Evolutionary conservation across 306 rosid genomes (phyloP).

Genomic region (Phaseolus lunatus): DNA sequence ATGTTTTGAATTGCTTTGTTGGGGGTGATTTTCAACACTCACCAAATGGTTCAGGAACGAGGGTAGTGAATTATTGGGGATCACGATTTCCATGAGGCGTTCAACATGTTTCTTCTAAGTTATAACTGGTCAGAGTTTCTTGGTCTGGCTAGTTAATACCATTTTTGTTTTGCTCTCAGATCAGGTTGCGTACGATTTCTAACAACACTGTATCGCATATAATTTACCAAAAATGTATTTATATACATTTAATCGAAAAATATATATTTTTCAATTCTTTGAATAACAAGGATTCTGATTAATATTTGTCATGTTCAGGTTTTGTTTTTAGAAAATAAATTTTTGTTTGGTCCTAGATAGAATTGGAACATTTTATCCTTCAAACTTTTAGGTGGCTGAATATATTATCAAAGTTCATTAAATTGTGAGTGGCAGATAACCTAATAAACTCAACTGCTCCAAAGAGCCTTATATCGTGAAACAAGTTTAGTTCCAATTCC

Average conservation of each 20-base stretch:
- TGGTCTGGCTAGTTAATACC: background rate
- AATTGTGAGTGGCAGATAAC: background rate
- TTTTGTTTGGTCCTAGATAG: background rate
- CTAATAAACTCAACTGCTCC: constrained; percentile 16
- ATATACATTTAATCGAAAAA: no score
- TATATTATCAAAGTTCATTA: background rate
- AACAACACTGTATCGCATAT: background rate
- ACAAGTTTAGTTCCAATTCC: no score
- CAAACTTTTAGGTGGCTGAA: constrained; percentile 3
- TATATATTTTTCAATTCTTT: no score
- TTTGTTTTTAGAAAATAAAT: no score
- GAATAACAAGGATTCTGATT: no score
- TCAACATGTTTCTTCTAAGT: background rate
- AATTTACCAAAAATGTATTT: no score
- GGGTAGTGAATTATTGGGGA: background rate
- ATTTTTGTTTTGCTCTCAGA: background rate
- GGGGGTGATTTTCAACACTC: background rate
- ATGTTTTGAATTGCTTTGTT: background rate
- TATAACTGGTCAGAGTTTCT: background rate
- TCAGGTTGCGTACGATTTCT: background rate
- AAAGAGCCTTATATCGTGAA: background rate
- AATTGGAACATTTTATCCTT: background rate
- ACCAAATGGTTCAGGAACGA: no score
- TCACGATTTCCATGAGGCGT: no score
- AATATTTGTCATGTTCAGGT: no score